Evolutionary conservation across 73 alveolate genomes (phyloP), one percentile per base, ranked within the genome.

Genomic region (Paraurostyla sp.): DNA sequence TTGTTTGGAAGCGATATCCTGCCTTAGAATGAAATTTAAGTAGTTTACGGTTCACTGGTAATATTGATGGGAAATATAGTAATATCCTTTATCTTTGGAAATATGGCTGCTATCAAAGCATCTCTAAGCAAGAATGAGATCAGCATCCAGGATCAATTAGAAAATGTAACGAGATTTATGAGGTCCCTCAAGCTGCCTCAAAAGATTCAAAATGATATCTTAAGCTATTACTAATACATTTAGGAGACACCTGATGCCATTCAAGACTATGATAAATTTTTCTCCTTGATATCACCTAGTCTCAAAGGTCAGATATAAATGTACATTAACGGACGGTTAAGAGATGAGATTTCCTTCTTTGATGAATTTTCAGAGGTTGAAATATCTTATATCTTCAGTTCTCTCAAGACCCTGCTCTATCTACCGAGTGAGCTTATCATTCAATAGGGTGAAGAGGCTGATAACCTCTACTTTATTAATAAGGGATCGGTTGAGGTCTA

Each of bases 71-170:
- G 96, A 27, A 81, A 89, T 20, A 63, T 91, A 9, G 60, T 86
- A 38, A 68, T 80, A 41, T 93, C 96, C 76, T 85, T 85, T 49
- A 49, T 91, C 27, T 91, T 91, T 80, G 96, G 96, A 40, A 84
- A 91, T 60, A 91, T 91, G 83, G 91, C 96, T 18, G 94, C 87
- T 22, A 46, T 91, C 22, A 73, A 86, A 75, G 87, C 92, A 3
- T 38, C 89, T 0, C 38, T 91, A 56, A 91, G 87, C 52, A 85
- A 73, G 32, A 91, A 91, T 41, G 93, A 89, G 22, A 35, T 83
- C 73, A 81, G 46, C 33, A 65, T 83, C 27, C 60, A 91, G 35
- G 95, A 91, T 9, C 56, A 91, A 50, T 38, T 91, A 0, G 95
- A 91, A 18, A 73, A 56, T 42, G 80, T 76, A 0, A 50, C 83